Percentiles rank a stretch among this genome's conserved stretches.
phyloP scores from a whole-genome alignment of 2,329 filamentous ascomycete genomes.

The Aspergillus tamarii region DNA sequence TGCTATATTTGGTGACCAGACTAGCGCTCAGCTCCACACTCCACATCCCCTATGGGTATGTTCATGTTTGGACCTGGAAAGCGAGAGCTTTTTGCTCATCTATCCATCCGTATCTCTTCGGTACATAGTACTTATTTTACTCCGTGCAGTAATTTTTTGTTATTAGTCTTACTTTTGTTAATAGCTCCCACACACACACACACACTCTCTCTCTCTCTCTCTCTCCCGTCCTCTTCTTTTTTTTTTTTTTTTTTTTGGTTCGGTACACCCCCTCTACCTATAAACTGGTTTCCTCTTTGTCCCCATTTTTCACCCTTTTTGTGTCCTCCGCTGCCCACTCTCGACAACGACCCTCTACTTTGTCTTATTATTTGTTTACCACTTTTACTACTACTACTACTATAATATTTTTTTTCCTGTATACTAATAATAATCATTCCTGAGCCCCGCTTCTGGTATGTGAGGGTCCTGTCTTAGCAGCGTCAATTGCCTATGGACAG shows the following conservation, averaged over 20 bases:
- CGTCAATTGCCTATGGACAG: constrained; percentile 13
- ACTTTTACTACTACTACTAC: no score
- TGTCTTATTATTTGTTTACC: neutral
- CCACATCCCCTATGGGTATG: constrained; percentile 8
- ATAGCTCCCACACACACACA: neutral
- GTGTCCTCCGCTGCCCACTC: neutral
- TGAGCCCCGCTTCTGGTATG: constrained; percentile 18
- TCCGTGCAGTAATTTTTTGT: constrained; percentile 2
- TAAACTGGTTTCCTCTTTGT: neutral
- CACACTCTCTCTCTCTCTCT: neutral
- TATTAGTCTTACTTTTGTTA: constrained; percentile 4
- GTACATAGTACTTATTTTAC: constrained; percentile 8
- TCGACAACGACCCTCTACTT: neutral
- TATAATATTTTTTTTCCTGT: no score
- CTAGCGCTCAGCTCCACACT: constrained; percentile 16
- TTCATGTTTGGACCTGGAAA: constrained; percentile 2
- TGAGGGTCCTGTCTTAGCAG: constrained; percentile 15
- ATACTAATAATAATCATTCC: constrained; percentile 18
- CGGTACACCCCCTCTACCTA: neutral
- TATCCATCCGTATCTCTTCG: neutral
- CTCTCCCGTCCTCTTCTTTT: no score
- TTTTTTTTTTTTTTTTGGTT: neutral
- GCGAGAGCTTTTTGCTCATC: neutral
- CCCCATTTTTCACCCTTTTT: constrained; percentile 4
- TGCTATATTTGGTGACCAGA: constrained; percentile 6